Percentiles rank a stretch among this genome's conserved stretches.
phyloP scores from a whole-genome alignment of 2,329 filamentous ascomycete genomes.

The Scytalidium lignicola region DNA sequence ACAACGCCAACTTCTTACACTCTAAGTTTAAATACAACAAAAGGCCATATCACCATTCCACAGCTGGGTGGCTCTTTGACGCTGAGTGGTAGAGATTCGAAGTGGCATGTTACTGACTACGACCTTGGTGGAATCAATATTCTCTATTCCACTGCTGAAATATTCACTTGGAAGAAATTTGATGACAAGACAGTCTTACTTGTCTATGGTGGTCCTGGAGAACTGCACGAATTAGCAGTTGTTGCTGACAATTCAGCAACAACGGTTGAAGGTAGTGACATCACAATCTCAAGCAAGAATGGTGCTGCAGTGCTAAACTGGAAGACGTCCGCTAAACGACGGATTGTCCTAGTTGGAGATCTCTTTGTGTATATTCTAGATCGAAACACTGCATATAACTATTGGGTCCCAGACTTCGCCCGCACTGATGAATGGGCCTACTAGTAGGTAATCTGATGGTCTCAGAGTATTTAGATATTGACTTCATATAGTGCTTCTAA shows the following conservation, averaged over 20 bases:
- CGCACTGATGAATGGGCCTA: constrained; percentile 29
- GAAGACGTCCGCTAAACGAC: constrained; percentile 47
- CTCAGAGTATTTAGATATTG: not conserved
- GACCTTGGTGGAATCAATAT: constrained; percentile 53
- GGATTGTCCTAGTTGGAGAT: constrained; percentile 42
- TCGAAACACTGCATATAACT: constrained; percentile 62
- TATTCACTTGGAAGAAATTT: constrained; percentile 65
- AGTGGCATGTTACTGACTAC: constrained; percentile 64
- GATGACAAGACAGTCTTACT: constrained; percentile 53
- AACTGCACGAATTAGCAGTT: constrained; percentile 58
- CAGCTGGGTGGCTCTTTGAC: constrained; percentile 52
- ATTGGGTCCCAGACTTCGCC: constrained; percentile 58
- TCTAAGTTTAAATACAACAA: constrained; percentile 55
- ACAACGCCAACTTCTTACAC: constrained; percentile 54
- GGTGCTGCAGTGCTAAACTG: constrained; percentile 48
- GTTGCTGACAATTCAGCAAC: constrained; percentile 27
- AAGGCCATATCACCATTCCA: constrained; percentile 52
- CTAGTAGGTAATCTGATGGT: constrained; percentile 18
- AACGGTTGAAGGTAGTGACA: constrained; percentile 23
- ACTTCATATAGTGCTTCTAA: constrained; percentile 19
- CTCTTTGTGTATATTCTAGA: constrained; percentile 37
- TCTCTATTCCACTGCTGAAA: constrained; percentile 65
- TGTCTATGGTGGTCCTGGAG: constrained; percentile 56
- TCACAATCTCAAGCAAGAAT: constrained; percentile 30
- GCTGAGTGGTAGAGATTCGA: constrained; percentile 60